Conservation (phyloP, 306 rosid genomes). For the Sphenostylis stenocarpa region DNA sequence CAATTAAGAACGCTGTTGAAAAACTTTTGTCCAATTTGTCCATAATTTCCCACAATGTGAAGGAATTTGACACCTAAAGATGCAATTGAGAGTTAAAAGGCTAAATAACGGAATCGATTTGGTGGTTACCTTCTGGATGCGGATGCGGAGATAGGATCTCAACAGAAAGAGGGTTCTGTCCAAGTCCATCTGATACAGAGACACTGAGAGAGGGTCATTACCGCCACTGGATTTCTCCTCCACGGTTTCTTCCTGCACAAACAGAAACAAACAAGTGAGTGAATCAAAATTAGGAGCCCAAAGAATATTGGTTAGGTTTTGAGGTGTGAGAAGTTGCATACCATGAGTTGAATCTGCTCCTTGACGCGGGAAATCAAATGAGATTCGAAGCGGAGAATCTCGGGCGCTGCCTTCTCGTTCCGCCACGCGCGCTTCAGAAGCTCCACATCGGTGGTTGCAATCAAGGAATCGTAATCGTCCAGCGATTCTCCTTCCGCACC, state of each 20-base stretch:
- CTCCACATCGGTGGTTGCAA: constrained; percentile 46
- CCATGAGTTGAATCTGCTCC: constrained; percentile 76
- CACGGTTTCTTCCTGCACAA: constrained; percentile 76
- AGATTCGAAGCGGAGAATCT: constrained; percentile 64
- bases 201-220: constrained; percentile 65
- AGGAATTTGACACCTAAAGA: neutral
- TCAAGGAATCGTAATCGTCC: constrained; percentile 40
- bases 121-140: constrained; percentile 74
- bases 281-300: neutral
- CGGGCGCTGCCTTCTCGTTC: constrained; percentile 50
- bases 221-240: constrained; percentile 62
- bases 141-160: constrained; percentile 82
- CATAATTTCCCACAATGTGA: neutral
- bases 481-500: constrained; percentile 44
- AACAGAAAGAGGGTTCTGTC: constrained; percentile 82
- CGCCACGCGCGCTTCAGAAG: constrained; percentile 55
- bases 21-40: neutral
- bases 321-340: neutral
- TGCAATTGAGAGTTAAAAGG: neutral
- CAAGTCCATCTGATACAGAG: constrained; percentile 95
- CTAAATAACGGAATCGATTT: neutral
- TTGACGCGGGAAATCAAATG: constrained; percentile 56
- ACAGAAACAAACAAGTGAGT: neutral
- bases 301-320: neutral
- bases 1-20: no score